Base-by-base conservation (phyloP, 805 yeast genomes). In the Schwanniomyces occidentalis region DNA sequence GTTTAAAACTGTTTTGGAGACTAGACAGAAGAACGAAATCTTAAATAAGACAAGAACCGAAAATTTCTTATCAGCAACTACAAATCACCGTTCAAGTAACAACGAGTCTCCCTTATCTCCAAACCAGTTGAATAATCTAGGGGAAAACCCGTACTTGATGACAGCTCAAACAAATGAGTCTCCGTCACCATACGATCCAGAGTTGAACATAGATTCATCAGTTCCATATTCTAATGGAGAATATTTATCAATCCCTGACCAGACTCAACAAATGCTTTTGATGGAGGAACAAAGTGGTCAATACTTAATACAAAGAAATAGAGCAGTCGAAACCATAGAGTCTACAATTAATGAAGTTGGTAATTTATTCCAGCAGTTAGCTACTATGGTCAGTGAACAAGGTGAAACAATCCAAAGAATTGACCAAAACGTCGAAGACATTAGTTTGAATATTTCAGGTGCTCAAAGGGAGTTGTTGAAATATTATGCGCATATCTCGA, bases 311-410 rank as follows among this genome's bases (percentile, higher is more conserved):
- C 93, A 85, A 47, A 75, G 99, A 51, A 82, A 81, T 49, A 60
- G 81, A 29, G 99, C 99, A 0, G 96, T 93, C 33, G 98, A 91
- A 55, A 87, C 97, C 0, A 93, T 93, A 32, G 99, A 93, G 57
- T 76, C 88, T n/a, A 93, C 99, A 0, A 93, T 93, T 42, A 91
- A 91, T 53, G 98, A 93, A 60, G 95, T 93, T 31, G 99, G 99
- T 27, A 84, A 85, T 32, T 71, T 93, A 41, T 93, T 93, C 65
- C 91, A 86, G 51, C 99, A 93, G 61, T 71, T 93, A 49, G 96
- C 98, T 4, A 84, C 95, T 1, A 91, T 93, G 98, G 97, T 93
- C 6, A 89, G 86, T 42, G 98, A 93, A 59, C 99, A 93, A 63
- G 91, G 98, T 25, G 99, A 93, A 51, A 85, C 85, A 10, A 91